phyloP scores from a whole-genome alignment of 2,329 filamentous ascomycete genomes.

The Emergomyces orientalis region DNA sequence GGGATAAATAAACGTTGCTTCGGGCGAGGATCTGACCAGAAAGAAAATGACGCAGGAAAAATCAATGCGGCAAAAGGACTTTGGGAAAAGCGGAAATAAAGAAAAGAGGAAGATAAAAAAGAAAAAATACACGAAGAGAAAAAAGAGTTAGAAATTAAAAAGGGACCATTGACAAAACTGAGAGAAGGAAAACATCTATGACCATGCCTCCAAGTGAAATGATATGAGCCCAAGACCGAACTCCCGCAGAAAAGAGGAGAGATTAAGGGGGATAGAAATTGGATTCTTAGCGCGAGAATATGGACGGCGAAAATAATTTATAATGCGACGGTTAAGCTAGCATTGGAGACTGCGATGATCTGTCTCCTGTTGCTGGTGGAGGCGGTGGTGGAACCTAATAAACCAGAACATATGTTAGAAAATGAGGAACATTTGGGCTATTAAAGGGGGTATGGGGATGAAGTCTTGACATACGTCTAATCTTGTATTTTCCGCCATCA shows the following conservation, averaged over 20 bases:
- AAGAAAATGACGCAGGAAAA: not conserved
- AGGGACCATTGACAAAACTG: not conserved
- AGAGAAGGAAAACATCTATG: conserved; percentile 3
- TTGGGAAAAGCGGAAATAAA: not conserved
- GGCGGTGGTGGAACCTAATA: not conserved
- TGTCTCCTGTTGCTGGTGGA: not conserved
- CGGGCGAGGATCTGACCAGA: not conserved
- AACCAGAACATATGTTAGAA: conserved; percentile 1
- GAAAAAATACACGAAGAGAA: not conserved
- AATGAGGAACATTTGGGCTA: not conserved
- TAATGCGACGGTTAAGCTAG: not conserved
- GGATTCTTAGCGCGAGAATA: not conserved
- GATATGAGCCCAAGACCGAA: conserved; percentile 5
- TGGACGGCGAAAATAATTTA: not conserved
- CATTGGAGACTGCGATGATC: not conserved
- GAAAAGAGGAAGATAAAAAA: not conserved
- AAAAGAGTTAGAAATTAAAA: not conserved
- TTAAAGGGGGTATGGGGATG: not conserved
- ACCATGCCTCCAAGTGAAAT: conserved; percentile 3
- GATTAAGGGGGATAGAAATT: conserved; percentile 1
- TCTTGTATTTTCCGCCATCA: conserved; percentile 83
- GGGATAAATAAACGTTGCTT: not conserved
- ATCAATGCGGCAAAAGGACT: not conserved
- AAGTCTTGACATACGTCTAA: conserved; percentile 50
- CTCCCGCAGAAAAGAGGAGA: conserved; percentile 7